These are phyloP conservation scores for Botrytis hyacinthi DNA, from an alignment of 2,329 filamentous ascomycete species.

Conservation along the genomic window DNA sequence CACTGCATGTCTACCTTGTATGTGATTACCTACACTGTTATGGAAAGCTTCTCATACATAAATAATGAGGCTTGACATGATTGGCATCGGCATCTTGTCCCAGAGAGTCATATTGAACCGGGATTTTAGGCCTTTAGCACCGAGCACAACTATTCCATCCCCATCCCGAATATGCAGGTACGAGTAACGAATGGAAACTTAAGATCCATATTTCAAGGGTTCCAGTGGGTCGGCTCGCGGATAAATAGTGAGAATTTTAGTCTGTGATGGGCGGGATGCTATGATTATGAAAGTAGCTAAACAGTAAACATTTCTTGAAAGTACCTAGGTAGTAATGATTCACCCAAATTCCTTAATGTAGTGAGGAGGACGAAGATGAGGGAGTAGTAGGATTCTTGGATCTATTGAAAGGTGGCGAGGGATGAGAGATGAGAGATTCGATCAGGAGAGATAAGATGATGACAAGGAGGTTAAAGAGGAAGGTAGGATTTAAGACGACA, in stretches of 20 bases:
- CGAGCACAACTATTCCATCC: slow-evolving; percentile 18
- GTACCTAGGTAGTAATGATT: not conserved
- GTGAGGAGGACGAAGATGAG: not conserved
- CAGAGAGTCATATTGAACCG: slow-evolving; percentile 22
- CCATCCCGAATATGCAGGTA: slow-evolving; percentile 27
- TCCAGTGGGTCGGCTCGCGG: slow-evolving; percentile 12
- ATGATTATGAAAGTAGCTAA: not conserved
- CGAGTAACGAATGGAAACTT: slow-evolving; percentile 12
- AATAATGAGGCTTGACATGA: slow-evolving; percentile 12
- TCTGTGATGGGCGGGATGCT: not conserved
- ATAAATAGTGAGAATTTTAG: not conserved
- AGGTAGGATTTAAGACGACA: slow-evolving; percentile 8
- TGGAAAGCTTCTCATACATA: not conserved
- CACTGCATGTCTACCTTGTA: not conserved
- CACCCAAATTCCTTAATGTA: not conserved
- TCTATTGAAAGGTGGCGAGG: not conserved
- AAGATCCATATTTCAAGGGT: slow-evolving; percentile 9
- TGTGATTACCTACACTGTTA: slow-evolving; percentile 1
- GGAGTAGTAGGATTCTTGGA: not conserved
- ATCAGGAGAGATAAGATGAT: not conserved
- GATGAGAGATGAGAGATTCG: not conserved
- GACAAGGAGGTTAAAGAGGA: not conserved
- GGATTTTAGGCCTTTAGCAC: slow-evolving; percentile 3
- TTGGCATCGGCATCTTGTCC: slow-evolving; percentile 22
- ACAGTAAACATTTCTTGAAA: not conserved